Evolutionary conservation across 1,284 basidiomycete genomes (phyloP), one percentile per base, ranked within the genome.

Genomic region (Sanghuangporus sanghuang): DNA sequence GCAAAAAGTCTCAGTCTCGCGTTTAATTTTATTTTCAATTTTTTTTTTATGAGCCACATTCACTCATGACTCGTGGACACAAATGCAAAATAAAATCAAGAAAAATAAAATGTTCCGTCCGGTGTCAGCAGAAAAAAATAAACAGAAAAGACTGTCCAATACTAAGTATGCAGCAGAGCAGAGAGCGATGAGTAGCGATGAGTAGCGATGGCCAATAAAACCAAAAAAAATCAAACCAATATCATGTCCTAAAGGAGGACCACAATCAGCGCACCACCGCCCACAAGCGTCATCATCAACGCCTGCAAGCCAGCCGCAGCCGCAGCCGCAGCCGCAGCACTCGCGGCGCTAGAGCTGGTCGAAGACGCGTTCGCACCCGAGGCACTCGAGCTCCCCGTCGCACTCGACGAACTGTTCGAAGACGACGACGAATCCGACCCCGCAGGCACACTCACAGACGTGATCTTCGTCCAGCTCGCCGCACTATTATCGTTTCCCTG

Each of bases 391-490:
- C 32, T 50, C 2, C 54, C 23, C 6, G 55, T 50, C 40, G 53
- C 21, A 39, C 46, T 57, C 27, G 27, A 3, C 27, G 27, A 32
- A 32, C 27, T 32, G 27, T 32, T 32, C 46, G 63, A 52, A 8
- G 18, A 50, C 8, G 57, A 50, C 8, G 57, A 21, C 21, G 60
- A 54, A 21, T 49, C 52, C 57, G 54, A 40, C 3, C 49, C 32
- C n/a, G 42, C 38, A 55, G 64, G 53, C 5, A 62, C 69, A 38
- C 72, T 66, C 21, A 84, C 73, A 40, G 72, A 66, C 11, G 71
- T 66, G 36, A 86, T 78, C 18, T 69, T 68, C 35, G 75, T 74
- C 85, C 86, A 87, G n/a, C 74, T 68, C 2, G 83, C 83, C 1
- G 73, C 74, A 2, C 77, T 69, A 73, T 84, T 85, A 44, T 76